These are phyloP conservation scores for Prunus mongolica DNA, from an alignment of 306 rosid genomes.

Conservation along the genomic window DNA sequence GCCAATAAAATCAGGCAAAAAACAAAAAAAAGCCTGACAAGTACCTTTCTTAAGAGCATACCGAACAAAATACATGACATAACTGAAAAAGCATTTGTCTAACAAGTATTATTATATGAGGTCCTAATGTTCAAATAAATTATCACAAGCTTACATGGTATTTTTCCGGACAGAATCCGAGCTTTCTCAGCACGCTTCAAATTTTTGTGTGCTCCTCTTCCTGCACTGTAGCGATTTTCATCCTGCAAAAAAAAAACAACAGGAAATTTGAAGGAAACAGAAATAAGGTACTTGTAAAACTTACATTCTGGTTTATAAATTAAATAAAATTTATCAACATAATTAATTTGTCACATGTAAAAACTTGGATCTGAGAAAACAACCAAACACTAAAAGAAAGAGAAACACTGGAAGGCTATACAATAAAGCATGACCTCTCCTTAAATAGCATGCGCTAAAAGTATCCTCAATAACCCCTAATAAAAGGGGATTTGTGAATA, in stretches of 20 bases:
- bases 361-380: background rate
- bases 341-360: background rate
- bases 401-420: too few relatives aligned
- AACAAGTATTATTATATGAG: background rate
- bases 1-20: background rate
- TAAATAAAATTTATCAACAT: too few relatives aligned
- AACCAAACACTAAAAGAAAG: background rate
- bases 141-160: constrained; percentile 56
- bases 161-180: constrained; percentile 58
- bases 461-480: background rate
- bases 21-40: background rate
- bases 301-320: too few relatives aligned
- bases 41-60: background rate
- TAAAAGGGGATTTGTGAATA: too few relatives aligned
- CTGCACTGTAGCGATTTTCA: constrained; percentile 82
- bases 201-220: constrained; percentile 93
- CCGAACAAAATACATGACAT: background rate
- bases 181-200: constrained; percentile 95
- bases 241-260: constrained; percentile 40
- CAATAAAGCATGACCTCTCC: background rate
- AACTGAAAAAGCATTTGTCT: background rate
- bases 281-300: constrained; percentile 2
- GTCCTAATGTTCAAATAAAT: constrained; percentile 3
- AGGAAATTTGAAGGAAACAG: background rate
- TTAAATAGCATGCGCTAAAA: background rate